Base-by-base conservation (phyloP, 768 basidiomycete genomes). In the Neoboletus subvelutipes region DNA sequence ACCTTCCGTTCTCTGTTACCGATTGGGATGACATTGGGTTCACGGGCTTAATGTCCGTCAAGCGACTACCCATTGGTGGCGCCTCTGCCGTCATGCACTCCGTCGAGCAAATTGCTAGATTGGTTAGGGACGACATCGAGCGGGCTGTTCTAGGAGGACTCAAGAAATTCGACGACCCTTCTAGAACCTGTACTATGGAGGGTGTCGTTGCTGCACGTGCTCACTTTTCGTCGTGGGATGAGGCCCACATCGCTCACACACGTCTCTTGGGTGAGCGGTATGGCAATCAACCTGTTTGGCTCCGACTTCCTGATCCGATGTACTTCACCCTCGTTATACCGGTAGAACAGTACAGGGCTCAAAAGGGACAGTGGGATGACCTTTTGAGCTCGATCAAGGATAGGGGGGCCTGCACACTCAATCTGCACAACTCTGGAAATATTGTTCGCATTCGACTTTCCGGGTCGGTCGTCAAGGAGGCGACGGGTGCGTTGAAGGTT, bases 401-500 rank as follows among this genome's bases (percentile, higher is more conserved):
- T 37, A 71, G 70, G 62, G 71, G 72, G 51, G 73, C 75, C 0
- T 74, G 73, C 37, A 64, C 71, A 24, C 60, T 80, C 20, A 54
- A 66, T 36, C 64, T 78, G 5, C 62, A 58, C 22, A 65, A 71
- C 26, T 41, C 24, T 12, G 64, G 61, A 22, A 62, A 64, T 34
- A 46, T 46, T 11, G 73, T 79, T 43, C 67, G 71, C 17, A 75
- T 86, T 40, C 75, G 70, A 5, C 73, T 85, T n/a, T 60, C 72
- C 1, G 84, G 85, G 0, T 73, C 79, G 17, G 79, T 80, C 50
- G n/a, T n/a, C n/a, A 81, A 81, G 68, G 78, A 80, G 59, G 77
- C 76, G n/a, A n/a, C n/a, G n/a, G n/a, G n/a, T n/a, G n/a, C n/a
- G n/a, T n/a, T n/a, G n/a, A n/a, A n/a, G n/a, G n/a, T n/a, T n/a